Conservation (phyloP, 176 grass and related monocot species). For the Chloris gayana region DNA sequence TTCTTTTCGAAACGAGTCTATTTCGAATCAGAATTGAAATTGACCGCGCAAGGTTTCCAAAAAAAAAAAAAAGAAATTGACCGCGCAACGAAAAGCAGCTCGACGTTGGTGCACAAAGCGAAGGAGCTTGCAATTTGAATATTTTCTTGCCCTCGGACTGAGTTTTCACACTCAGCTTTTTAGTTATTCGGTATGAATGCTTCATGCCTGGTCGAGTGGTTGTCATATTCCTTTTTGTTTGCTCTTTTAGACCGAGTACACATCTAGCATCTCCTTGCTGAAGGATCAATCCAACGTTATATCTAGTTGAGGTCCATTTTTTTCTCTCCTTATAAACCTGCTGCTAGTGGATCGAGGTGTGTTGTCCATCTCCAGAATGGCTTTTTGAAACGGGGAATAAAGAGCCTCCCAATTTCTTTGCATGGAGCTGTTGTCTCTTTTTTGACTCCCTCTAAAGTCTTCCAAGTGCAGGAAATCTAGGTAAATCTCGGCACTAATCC, state of each 20-base stretch:
- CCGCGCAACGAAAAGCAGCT: not conserved
- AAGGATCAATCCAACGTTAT: not conserved
- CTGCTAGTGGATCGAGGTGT: slow-evolving; percentile 19
- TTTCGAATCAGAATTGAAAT: not conserved
- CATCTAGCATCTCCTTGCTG: not conserved
- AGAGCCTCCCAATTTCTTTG: not conserved
- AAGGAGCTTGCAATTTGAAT: not conserved
- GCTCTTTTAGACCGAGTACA: not conserved
- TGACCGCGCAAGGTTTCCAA: no score
- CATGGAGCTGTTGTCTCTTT: not conserved
- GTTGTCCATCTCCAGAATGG: not conserved
- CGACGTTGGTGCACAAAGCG: not conserved
- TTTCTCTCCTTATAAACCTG: not conserved
- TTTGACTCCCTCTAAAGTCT: slow-evolving; percentile 16
- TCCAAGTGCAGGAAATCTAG: slow-evolving; percentile 37
- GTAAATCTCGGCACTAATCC: slow-evolving; percentile 26
- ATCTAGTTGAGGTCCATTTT: not conserved
- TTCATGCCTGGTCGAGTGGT: not conserved
- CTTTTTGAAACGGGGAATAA: slow-evolving; percentile 26
- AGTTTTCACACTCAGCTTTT: not conserved
- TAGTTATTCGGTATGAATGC: not conserved
- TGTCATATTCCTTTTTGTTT: not conserved
- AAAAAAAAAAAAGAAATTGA: not conserved
- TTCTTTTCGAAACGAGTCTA: not conserved
- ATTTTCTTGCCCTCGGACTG: not conserved